Base-by-base conservation (phyloP, 345 rosid genomes). In the Pelargonium nanum region DNA sequence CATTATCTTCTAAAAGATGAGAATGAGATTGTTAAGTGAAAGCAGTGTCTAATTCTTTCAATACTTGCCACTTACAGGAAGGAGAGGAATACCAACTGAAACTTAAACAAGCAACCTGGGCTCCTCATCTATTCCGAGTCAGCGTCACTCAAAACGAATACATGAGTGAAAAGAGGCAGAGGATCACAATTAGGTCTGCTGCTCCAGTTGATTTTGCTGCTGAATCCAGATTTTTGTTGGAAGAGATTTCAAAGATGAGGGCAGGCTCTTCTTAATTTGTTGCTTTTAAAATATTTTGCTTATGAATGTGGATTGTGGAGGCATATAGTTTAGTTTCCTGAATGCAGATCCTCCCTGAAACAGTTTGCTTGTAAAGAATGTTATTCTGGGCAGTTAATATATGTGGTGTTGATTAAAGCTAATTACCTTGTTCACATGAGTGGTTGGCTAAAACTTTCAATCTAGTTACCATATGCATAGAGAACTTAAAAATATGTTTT, bases 71-170 rank as follows among this genome's bases (percentile, higher is more conserved):
- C 6, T 63, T 68, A 24, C 80, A 88, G 86, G 78, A 66, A 72
- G 91, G 65, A 22, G 85, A 85, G 24, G 81, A 65, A 30, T 91
- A 74, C 73, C 88, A 80, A 67, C 62, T 71, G 66, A 87, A 76
- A 70, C 70, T 92, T 72, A 89, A 92, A 70, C 83, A 80, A 75
- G 86, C 83, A 13, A 92, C 93, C 13, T 89, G 98, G 98, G 77
- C 68, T 53, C 84, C 84, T 72, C 89, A 89, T 77, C 67, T 81
- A 55, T 82, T 92, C 63, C 69, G 84, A 48, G 78, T 89, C 24
- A 82, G 95, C 57, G 89, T 87, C 26, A 21, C 84, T 7, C 98
- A 81, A 68, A 74, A 83, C 0, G 97, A 92, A 65, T 89, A 89
- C 73, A 92, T 83, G 51, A 77, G 81, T 40, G 98, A 92, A 74